Evolutionary conservation across 1,284 basidiomycete genomes (phyloP).

Genomic region (Fomitopsis palustris): DNA sequence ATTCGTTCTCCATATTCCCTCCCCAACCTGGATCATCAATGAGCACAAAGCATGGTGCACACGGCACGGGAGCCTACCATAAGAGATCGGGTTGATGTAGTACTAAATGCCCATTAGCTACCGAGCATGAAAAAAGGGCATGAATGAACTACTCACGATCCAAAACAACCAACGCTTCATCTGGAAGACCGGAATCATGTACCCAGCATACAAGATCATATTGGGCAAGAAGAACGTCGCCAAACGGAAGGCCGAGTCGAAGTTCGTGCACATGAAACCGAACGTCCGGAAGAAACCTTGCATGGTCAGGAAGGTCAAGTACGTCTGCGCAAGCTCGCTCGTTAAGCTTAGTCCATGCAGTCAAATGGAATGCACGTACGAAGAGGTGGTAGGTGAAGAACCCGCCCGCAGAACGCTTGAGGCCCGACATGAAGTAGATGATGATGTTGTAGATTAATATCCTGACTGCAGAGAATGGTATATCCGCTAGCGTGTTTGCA

Average conservation of each 20-base stretch:
- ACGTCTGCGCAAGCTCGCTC: conserved; percentile 29
- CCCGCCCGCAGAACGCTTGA: conserved; percentile 57
- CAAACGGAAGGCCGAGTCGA: conserved; percentile 60
- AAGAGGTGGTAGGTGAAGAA: conserved; percentile 76
- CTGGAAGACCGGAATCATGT: conserved; percentile 66
- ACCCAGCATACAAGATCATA: conserved; percentile 67
- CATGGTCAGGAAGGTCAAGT: conserved; percentile 58
- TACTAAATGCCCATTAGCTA: conserved; percentile 37
- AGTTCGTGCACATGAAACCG: conserved; percentile 61
- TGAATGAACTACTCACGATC: conserved; percentile 49
- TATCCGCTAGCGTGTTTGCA: conserved; percentile 72
- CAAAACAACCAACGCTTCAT: conserved; percentile 92
- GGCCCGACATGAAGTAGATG: conserved; percentile 72
- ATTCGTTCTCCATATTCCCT: conserved; percentile 82
- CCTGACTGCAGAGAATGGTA: conserved; percentile 69
- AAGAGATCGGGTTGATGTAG: conserved; percentile 75
- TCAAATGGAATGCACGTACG: conserved; percentile 16
- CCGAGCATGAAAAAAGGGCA: not conserved
- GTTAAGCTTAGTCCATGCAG: not conserved
- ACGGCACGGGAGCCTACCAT: conserved; percentile 43
- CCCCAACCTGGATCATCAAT: conserved; percentile 51
- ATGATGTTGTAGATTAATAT: conserved; percentile 66
- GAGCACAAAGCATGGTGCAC: not conserved
- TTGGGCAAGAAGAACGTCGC: conserved; percentile 62
- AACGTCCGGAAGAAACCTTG: conserved; percentile 76